A percentile compares a stretch with the other conserved stretches of the same genome.
Evolutionary conservation across 192 early-diverging fungal species (phyloP).

Genomic region (Linnemannia elongata): DNA sequence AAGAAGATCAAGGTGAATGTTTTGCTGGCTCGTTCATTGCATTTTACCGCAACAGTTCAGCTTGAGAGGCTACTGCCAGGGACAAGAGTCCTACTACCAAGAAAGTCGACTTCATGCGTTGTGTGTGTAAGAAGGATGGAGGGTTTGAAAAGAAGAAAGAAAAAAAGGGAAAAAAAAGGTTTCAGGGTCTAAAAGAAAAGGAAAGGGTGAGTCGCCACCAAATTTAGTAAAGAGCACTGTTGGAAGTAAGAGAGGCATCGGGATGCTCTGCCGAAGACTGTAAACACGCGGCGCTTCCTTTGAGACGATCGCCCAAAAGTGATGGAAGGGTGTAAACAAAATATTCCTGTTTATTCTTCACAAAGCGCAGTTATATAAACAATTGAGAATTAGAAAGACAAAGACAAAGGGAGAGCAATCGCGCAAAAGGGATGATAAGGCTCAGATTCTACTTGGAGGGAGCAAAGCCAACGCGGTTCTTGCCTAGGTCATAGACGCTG

Average conservation of each 20-base stretch:
- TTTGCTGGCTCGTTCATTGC: no score
- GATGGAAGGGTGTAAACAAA: neutral
- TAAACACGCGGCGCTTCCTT: neutral
- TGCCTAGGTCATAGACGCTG: slow-evolving; percentile 76
- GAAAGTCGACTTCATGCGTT: slow-evolving; percentile 8
- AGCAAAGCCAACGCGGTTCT: slow-evolving; percentile 75
- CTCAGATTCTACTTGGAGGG: slow-evolving; percentile 16
- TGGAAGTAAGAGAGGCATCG: neutral
- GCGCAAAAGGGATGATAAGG: neutral
- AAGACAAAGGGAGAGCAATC: neutral
- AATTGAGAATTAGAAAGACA: neutral
- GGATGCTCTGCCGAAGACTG: neutral
- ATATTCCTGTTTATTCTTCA: neutral
- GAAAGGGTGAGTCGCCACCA: neutral
- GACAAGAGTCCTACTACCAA: slow-evolving; percentile 5
- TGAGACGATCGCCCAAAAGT: neutral
- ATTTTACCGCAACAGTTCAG: slow-evolving; percentile 19
- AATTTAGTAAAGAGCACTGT: neutral
- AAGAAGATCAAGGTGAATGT: neutral
- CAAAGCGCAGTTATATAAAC: neutral
- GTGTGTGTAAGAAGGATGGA: no score
- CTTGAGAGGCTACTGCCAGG: slow-evolving; percentile 3
- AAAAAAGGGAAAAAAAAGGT: neutral
- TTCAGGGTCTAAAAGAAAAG: neutral
- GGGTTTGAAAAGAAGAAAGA: neutral